Evolutionary conservation across 2,329 filamentous ascomycete species (phyloP), one percentile per base, ranked within the genome.

Genomic region (Ilyonectria sp.): DNA sequence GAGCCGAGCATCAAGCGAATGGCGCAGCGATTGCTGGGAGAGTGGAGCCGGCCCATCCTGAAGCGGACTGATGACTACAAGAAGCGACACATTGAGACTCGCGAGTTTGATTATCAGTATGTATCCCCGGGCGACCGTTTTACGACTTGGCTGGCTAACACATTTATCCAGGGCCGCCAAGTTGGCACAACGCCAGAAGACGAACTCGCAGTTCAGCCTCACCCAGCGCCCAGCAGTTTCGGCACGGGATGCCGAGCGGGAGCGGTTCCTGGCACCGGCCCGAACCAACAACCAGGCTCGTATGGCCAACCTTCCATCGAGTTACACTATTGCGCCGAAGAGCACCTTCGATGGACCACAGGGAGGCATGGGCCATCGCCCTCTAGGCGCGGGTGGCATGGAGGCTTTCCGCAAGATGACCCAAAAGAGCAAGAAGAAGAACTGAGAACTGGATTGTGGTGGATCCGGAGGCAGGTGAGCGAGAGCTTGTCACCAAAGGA

Each of bases 31-130:
- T 86, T 98, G n/a, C 86, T 98, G 63, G 94, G 93, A 63, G 95
- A 98, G 79, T 99, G 96, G 96, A 97, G 94, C 71, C 88, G 96
- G 46, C 95, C 95, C 4, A 97, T 99, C 70, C 86, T 99, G 60
- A 95, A 97, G 84, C 91, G 94, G 73, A 97, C 93, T 68, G 94
- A 97, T 75, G 94, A 98, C 80, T 98, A 97, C 85, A 95, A 94
- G 83, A 96, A 97, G 85, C 91, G 93, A 23, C 87, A 88, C 69
- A 84, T 92, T 47, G 86, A 90, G 76, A 90, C 88, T 17, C 87
- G 87, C 67, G 89, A 91, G 60, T 91, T 89, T 70, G 89, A 92
- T 77, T 86, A 90, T 74, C 82, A 86, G 89, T 91, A 85, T 65
- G 87, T 85, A 54, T 53, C 15, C 10, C 19, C 23, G 19, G 19